Base-by-base conservation (phyloP, 2,329 filamentous ascomycete species). In the Colletotrichum destructivum region DNA sequence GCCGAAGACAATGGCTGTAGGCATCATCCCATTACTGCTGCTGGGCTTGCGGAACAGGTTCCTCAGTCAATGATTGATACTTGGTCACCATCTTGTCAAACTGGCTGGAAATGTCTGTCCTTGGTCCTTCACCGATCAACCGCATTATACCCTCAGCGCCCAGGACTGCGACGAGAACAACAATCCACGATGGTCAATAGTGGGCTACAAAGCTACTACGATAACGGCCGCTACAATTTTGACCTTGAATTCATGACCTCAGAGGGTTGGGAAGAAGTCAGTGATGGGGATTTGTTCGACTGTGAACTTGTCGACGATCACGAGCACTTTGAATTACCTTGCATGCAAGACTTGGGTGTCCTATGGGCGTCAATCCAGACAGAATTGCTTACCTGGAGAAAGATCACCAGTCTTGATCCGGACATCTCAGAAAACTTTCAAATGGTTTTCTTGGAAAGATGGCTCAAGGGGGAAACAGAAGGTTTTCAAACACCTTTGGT, bases 301-400 rank as follows among this genome's bases (percentile, higher is more conserved):
- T 44, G 42, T 7, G 42, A 44, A 16, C 2, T 1, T 16, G 12
- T 0, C 9, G 7, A 26, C 1, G 47, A 9, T 12, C 11, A 52
- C 15, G 12, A 15, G 0, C 1, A 3, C 11, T 18, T 54, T 0
- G 6, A 13, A 4, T 4, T 62, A 2, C 35, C 61, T 42, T 42
- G 15, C 31, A n/a, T 44, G 2, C 15, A 42, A 4, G 3, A 75
- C 75, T 74, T 76, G 40, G 73, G 69, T 21, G 35, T 73, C 57
- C 62, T 83, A 11, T 83, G 80, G 80, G 82, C 81, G 12, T 74
- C 78, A 0, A 74, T 82, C 4, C 79, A 83, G 66, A 79, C 80
- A 12, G 82, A 84, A 56, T 56, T 83, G 2, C 59, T 82, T 7
- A 81, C 81, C 1, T 82, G 83, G 64, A 74, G 82, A 54, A 77